Base-by-base conservation (phyloP, 306 rosid genomes). In the Cicer judaicum region DNA sequence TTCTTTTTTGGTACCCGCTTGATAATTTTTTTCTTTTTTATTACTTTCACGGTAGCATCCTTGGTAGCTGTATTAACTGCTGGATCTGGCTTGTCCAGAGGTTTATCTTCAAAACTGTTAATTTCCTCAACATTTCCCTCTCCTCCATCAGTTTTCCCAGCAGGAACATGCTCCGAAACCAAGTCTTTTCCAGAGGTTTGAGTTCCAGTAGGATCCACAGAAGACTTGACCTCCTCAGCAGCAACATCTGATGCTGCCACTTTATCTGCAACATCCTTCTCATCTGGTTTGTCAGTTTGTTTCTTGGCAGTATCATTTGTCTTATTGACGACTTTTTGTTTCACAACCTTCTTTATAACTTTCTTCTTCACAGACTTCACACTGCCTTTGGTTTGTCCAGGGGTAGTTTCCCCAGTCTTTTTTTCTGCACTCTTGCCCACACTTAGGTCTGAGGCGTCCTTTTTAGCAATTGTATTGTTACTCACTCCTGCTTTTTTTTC, bases 1-100 rank as follows among this genome's bases (percentile, higher is more conserved):
- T 95, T 94, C 78, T 75, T 89, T 75, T 92, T 95, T 19, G 96
- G 88, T 15, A 95, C 88, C 79, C 94, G 90, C 82, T 86, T 95
- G 74, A 95, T 92, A 12, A 95, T 74, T 87, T 95, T 95, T 89
- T 80, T 94, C 89, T 86, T 91, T 24, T 87, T 90, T 15, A 74
- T 72, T 64, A 88, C 80, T 83, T 92, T 95, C 12, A 21, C 85
- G 70, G 81, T n/a, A 52, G 84, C 41, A 79, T 70, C 88, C 68
- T 75, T 77, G 36, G 38, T 75, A 44, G 47, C 85, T 64, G 80
- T 63, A 81, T 71, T 83, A 78, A 71, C 73, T 16, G 73, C 64
- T 24, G 86, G 46, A 76, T 90, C 93, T 24, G 82, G 63, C 73
- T 73, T 82, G n/a, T 82, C 88, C 79, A 76, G 85, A 5, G 80